phyloP scores from a whole-genome alignment of 164 flowering plant genomes.

The Vitis vinifera region ASM3070453v1 NC_081823.1:848001-848500 shows the following conservation, averaged over 20 bases:
- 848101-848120: constrained; percentile 55
- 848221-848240: constrained; percentile 46
- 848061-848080: constrained; percentile 52
- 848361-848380: constrained; percentile 64
- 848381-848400: background rate
- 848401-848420: background rate
- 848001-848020: constrained; percentile 61
- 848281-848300: constrained; percentile 76
- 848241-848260: constrained; percentile 18
- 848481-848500: constrained; percentile 68
- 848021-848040: constrained; percentile 88
- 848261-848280: constrained; percentile 59
- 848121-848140: background rate
- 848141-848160: background rate
- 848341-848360: constrained; percentile 85
- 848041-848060: constrained; percentile 54
- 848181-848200: constrained; percentile 40
- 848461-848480: constrained; percentile 45
- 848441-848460: constrained; percentile 49
- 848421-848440: background rate
- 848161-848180: constrained; percentile 13
- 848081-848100: constrained; percentile 75
- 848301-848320: constrained; percentile 80
- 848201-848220: constrained; percentile 56
- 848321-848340: constrained; percentile 69